Base-by-base conservation (phyloP, 1,139 yeast genomes). In the Hemisphaericaspora xylanilytica region DNA sequence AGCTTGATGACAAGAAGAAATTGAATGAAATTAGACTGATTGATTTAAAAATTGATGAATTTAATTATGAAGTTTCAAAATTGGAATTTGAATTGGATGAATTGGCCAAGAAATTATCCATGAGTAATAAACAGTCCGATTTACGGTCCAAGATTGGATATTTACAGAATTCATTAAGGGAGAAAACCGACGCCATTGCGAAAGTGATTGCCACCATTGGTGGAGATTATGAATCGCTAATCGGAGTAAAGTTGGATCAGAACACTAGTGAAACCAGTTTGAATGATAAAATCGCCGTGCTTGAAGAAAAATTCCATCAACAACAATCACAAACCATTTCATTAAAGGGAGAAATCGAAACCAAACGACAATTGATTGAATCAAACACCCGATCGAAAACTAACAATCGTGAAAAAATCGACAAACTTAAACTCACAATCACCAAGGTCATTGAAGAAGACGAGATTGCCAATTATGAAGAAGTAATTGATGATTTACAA, bases 61-160 rank as follows among this genome's bases (percentile, higher is more conserved):
- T 73, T 9, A 75, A 73, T 37, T 50, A 56, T 2, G 56, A 61
- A 29, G 59, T 83, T 6, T 41, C 61, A 1, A 50, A 58, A 7
- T 41, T 78, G 11, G 94, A 84, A 47, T 59, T 55, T 21, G 77
- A 78, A 18, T 52, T 79, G 15, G 94, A 85, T 10, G 68, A 67
- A 1, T 49, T 81, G 16, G 75, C 76, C 40, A 69, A 68, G 15
- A 71, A 75, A 31, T 65, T 85, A 6, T 59, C 75, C 5, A 58
- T 64, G 13, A 71, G 76, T 12, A 81, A 77, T 47, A 73, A 73
- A 45, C 84, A 80, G 51, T 70, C 85, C 1, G 92, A 81, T 38
- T 51, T 73, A 2, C 63, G 75, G 43, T 80, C 85, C 0, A 77
- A 73, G 47, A 51, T 77, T 2, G 63, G 70, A 0, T 55, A 78